Percentiles rank a stretch among this genome's conserved stretches.
Conservation (phyloP, 2,329 filamentous ascomycete genomes). For the Beauveria asiatica region DNA sequence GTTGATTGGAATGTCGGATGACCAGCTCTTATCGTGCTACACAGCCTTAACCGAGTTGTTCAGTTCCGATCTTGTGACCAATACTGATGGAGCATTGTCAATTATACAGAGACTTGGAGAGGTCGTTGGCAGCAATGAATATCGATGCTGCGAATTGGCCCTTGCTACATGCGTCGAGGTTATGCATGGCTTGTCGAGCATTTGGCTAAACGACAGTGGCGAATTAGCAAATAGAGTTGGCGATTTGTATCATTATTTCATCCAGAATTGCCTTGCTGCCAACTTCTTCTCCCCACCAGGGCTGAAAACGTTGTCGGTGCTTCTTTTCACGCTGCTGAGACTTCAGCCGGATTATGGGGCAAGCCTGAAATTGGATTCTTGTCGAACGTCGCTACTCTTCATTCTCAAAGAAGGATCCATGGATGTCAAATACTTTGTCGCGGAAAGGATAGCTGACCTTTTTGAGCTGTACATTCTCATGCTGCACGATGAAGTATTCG, state of each 20-base stretch:
- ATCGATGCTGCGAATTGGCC: slow-evolving; percentile 67
- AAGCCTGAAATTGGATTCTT: slow-evolving; percentile 46
- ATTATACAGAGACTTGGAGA: slow-evolving; percentile 43
- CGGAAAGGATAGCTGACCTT: slow-evolving; percentile 58
- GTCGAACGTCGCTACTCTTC: slow-evolving; percentile 63
- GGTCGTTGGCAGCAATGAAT: slow-evolving; percentile 48
- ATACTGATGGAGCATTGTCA: slow-evolving; percentile 34
- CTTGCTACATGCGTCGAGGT: slow-evolving; percentile 59
- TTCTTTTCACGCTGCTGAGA: slow-evolving; percentile 64
- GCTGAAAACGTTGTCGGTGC: slow-evolving; percentile 55
- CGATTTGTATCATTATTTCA: slow-evolving; percentile 73
- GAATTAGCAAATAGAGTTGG: slow-evolving; percentile 58
- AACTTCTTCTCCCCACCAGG: slow-evolving; percentile 61
- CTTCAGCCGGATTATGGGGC: slow-evolving; percentile 59
- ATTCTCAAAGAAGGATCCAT: slow-evolving; percentile 61
- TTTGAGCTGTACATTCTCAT: slow-evolving; percentile 78
- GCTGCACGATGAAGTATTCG: slow-evolving; percentile 73
- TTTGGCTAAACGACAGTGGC: slow-evolving; percentile 54
- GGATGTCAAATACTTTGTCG: slow-evolving; percentile 67
- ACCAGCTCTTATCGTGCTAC: slow-evolving; percentile 46
- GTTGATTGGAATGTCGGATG: slow-evolving; percentile 39
- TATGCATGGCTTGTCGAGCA: slow-evolving; percentile 52
- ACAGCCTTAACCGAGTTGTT: slow-evolving; percentile 44
- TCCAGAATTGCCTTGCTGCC: slow-evolving; percentile 56
- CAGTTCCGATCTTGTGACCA: slow-evolving; percentile 42